These are phyloP conservation scores for Tricholoma matsutake DNA, from an alignment of 768 basidiomycete genomes.

Conservation along the genomic window DNA sequence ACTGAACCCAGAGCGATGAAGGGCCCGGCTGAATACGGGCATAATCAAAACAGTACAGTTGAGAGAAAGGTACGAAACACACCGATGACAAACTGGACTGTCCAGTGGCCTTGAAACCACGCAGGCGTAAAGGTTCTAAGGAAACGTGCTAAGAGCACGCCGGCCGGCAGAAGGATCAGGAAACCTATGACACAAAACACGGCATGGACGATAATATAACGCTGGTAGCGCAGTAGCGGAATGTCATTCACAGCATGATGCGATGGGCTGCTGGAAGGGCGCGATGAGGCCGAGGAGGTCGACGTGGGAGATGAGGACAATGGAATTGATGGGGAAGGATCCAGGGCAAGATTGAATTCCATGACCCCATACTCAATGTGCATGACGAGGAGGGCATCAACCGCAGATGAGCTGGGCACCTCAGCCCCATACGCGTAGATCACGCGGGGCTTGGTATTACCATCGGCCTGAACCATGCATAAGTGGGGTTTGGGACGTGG, in stretches of 20 bases:
- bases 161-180: constrained; percentile 49
- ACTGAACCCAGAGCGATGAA: constrained; percentile 40
- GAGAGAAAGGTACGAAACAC: constrained; percentile 8
- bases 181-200: constrained; percentile 49
- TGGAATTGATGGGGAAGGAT: constrained; percentile 23
- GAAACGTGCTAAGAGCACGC: constrained; percentile 53
- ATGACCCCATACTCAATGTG: constrained; percentile 45
- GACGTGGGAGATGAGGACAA: constrained; percentile 17
- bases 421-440: constrained; percentile 59
- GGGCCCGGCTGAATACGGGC: constrained; percentile 35
- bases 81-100: constrained; percentile 48
- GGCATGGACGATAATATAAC: constrained; percentile 53
- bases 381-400: constrained; percentile 42
- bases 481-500: background rate
- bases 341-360: constrained; percentile 47
- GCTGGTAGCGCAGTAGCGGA: constrained; percentile 45
- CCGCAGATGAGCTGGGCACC: constrained; percentile 45
- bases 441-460: constrained; percentile 38
- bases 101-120: constrained; percentile 56
- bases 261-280: constrained; percentile 12
- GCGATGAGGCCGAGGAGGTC: constrained; percentile 13
- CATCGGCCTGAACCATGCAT: constrained; percentile 34
- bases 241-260: constrained; percentile 20
- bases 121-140: constrained; percentile 42
- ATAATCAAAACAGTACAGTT: constrained; percentile 11